phyloP scores from a whole-genome alignment of 148 eudicot species.

The Drosera capensis region DNA sequence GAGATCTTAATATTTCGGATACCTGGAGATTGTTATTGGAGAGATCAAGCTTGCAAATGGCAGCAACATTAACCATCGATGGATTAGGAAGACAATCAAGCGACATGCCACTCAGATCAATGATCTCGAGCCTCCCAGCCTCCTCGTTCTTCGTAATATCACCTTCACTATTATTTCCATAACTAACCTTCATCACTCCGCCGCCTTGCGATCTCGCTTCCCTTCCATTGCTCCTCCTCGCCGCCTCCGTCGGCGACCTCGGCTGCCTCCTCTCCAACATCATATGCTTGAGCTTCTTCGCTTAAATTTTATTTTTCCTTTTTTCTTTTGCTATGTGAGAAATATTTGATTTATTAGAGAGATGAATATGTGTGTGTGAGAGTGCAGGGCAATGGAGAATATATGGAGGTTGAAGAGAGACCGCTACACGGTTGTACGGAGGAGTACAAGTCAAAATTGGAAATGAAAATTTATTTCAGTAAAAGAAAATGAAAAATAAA shows the following conservation, averaged over 20 bases:
- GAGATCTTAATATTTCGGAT: no score
- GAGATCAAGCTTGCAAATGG: constrained; percentile 62
- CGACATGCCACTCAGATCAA: constrained; percentile 53
- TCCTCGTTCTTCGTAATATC: background rate
- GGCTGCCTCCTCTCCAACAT: background rate
- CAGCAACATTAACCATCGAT: constrained; percentile 27
- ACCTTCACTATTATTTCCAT: background rate
- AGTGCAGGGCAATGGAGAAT: no score
- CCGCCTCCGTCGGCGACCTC: background rate
- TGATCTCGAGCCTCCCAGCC: constrained; percentile 16
- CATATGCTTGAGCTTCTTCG: no score
- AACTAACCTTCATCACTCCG: background rate
- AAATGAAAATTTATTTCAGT: no score
- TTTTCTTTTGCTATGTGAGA: background rate
- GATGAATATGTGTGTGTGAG: no score
- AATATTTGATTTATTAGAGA: background rate
- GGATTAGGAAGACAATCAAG: constrained; percentile 40
- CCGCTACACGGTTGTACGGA: no score
- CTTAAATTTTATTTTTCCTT: background rate
- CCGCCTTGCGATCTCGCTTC: background rate
- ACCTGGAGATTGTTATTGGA: constrained; percentile 74
- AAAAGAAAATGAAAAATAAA: no score
- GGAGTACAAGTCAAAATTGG: no score
- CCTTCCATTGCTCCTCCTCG: background rate
- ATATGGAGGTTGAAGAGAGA: no score